These are phyloP conservation scores for Cladophialophora yegresii DNA, from an alignment of 2,329 filamentous ascomycete genomes.

Conservation along the genomic window DNA sequence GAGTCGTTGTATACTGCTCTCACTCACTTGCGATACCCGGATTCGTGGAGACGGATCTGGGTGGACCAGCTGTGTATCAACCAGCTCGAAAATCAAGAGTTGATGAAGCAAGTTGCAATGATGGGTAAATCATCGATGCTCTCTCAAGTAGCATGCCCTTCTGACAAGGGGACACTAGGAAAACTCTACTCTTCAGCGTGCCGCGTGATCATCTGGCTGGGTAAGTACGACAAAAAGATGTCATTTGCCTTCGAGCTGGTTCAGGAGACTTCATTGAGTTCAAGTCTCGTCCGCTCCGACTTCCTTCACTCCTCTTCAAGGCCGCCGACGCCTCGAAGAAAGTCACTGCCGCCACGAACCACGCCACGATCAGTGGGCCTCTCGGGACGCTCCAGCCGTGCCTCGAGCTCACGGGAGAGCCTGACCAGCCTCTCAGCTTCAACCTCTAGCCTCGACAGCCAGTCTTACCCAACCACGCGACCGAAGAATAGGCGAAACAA, in stretches of 20 bases:
- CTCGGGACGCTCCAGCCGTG: slow-evolving; percentile 19
- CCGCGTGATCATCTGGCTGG: slow-evolving; percentile 36
- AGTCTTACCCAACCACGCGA: slow-evolving; percentile 5
- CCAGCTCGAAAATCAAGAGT: slow-evolving; percentile 17
- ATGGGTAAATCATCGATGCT: slow-evolving; percentile 18
- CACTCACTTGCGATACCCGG: slow-evolving; percentile 18
- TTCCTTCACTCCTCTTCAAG: slow-evolving; percentile 22
- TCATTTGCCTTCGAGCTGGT: slow-evolving; percentile 24
- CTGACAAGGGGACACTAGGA: neutral
- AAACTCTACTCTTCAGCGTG: slow-evolving; percentile 24
- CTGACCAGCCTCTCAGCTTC: slow-evolving; percentile 18
- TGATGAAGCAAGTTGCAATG: slow-evolving; percentile 21
- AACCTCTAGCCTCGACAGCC: slow-evolving; percentile 19
- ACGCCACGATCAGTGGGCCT: slow-evolving; percentile 11
- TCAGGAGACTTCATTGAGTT: slow-evolving; percentile 25
- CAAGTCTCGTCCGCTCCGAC: slow-evolving; percentile 28
- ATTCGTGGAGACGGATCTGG: slow-evolving; percentile 27
- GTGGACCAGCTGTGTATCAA: slow-evolving; percentile 32
- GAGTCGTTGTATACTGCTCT: slow-evolving; percentile 24
- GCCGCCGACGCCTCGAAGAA: slow-evolving; percentile 8
- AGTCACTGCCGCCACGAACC: slow-evolving; percentile 4
- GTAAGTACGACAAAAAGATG: slow-evolving; percentile 25
- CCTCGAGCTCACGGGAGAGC: slow-evolving; percentile 19
- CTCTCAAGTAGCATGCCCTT: neutral
- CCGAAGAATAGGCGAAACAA: slow-evolving; percentile 16